phyloP scores from a whole-genome alignment of 768 basidiomycete genomes.

The Mycena capillaripes region DNA sequence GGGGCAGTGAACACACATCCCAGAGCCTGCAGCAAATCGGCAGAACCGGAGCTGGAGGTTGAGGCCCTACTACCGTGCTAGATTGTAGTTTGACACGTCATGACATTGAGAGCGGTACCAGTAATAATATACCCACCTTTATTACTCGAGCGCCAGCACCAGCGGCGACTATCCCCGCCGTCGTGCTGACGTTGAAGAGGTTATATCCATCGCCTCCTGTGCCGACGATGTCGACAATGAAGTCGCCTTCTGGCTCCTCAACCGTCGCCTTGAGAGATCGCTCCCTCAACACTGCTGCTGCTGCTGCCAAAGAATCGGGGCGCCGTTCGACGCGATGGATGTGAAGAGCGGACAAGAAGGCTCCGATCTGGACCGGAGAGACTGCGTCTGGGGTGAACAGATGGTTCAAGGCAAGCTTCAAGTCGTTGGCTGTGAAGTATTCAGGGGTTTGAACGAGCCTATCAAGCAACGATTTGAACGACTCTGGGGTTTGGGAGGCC shows the following conservation, averaged over 20 bases:
- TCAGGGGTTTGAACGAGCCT: conserved; percentile 87
- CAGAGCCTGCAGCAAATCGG: conserved; percentile 90
- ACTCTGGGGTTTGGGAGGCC: conserved; percentile 42
- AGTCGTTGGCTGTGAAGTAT: conserved; percentile 83
- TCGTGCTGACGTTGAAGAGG: conserved; percentile 97
- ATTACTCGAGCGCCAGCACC: conserved; percentile 94
- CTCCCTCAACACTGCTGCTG: conserved; percentile 80
- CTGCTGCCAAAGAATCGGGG: conserved; percentile 83
- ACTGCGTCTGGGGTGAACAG: conserved; percentile 76
- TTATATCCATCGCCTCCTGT: conserved; percentile 97
- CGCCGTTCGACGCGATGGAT: conserved; percentile 82
- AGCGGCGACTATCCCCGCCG: conserved; percentile 93
- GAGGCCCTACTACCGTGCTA: conserved; percentile 94
- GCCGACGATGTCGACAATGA: conserved; percentile 89
- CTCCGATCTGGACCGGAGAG: conserved; percentile 84
- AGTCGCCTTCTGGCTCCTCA: conserved; percentile 73
- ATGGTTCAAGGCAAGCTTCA: conserved; percentile 80
- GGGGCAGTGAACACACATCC: conserved; percentile 82
- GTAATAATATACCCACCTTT: conserved; percentile 79
- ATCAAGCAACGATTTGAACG: conserved; percentile 84
- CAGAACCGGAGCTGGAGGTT: conserved; percentile 94
- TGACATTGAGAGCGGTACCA: conserved; percentile 12
- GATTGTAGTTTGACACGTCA: conserved; percentile 21
- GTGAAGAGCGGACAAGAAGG: conserved; percentile 91
- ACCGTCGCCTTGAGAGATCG: conserved; percentile 76